A percentile compares a stretch with the other conserved stretches of the same genome.
These are phyloP conservation scores for Boletus barrowsii DNA, from an alignment of 768 basidiomycete species.

Conservation along the genomic window DNA sequence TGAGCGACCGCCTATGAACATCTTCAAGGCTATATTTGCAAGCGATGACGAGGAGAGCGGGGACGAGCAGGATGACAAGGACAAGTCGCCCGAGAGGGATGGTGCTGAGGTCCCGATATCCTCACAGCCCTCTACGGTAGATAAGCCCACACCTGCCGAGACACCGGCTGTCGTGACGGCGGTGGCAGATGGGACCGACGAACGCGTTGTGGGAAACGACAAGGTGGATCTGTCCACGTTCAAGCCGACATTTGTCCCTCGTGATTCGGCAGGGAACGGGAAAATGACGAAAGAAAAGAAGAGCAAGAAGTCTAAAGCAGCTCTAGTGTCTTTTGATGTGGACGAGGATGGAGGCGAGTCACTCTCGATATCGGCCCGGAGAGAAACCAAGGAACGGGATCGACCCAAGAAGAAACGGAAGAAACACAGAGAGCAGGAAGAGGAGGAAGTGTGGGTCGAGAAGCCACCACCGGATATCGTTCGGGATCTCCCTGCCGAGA, in stretches of 20 bases:
- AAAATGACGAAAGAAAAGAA: slow-evolving; percentile 49
- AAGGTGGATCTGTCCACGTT: slow-evolving; percentile 66
- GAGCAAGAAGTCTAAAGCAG: slow-evolving; percentile 44
- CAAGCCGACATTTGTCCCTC: slow-evolving; percentile 82
- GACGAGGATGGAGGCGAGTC: slow-evolving; percentile 58
- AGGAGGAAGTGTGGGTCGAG: slow-evolving; percentile 69
- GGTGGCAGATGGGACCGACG: background rate
- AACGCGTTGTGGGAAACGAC: slow-evolving; percentile 3
- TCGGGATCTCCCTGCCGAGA: slow-evolving; percentile 30
- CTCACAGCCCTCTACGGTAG: slow-evolving; percentile 8
- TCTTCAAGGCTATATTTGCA: slow-evolving; percentile 98
- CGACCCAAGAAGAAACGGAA: slow-evolving; percentile 44
- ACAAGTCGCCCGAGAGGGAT: slow-evolving; percentile 20
- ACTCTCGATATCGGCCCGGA: slow-evolving; percentile 27
- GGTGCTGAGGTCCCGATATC: slow-evolving; percentile 1
- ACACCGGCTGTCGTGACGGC: background rate
- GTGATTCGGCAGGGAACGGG: slow-evolving; percentile 38
- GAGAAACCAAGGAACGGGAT: slow-evolving; percentile 35
- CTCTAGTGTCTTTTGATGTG: slow-evolving; percentile 73
- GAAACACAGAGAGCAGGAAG: slow-evolving; percentile 37
- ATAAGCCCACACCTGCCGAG: background rate
- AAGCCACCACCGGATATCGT: slow-evolving; percentile 54
- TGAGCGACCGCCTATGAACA: slow-evolving; percentile 81
- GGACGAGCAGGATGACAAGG: slow-evolving; percentile 48
- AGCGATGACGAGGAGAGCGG: slow-evolving; percentile 89